Percentiles rank a stretch among this genome's conserved stretches.
Conservation (phyloP, 371 early-diverging fungal genomes). For the Choanephora cucurbitarum region DNA sequence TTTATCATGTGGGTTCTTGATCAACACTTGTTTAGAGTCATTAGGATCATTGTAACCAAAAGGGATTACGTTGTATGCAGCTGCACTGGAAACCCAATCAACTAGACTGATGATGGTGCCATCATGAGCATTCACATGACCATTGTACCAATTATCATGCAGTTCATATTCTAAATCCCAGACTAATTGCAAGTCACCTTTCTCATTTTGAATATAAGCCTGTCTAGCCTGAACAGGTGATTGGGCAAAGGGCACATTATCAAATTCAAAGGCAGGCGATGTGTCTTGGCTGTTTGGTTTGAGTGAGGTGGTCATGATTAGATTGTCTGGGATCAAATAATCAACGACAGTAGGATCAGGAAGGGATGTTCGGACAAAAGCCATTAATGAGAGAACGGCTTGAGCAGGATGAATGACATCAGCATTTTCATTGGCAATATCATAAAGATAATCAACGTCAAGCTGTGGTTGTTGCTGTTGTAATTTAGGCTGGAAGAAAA, state of each 20-base stretch:
- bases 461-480: not conserved
- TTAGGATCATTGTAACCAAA: slow-evolving; percentile 87
- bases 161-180: slow-evolving; percentile 92
- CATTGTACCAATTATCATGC: slow-evolving; percentile 88
- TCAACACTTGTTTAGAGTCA: slow-evolving; percentile 63
- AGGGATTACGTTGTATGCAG: slow-evolving; percentile 83
- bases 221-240: slow-evolving; percentile 56
- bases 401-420: slow-evolving; percentile 26
- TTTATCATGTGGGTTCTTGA: slow-evolving; percentile 73
- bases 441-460: slow-evolving; percentile 9
- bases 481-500: slow-evolving; percentile 14
- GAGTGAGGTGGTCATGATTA: slow-evolving; percentile 12
- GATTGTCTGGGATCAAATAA: slow-evolving; percentile 15
- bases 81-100: slow-evolving; percentile 89
- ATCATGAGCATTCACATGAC: slow-evolving; percentile 76
- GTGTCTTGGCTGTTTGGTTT: slow-evolving; percentile 2
- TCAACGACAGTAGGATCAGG: slow-evolving; percentile 30
- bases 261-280: slow-evolving; percentile 12
- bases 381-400: slow-evolving; percentile 33
- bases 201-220: slow-evolving; percentile 60
- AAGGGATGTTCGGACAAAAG: slow-evolving; percentile 32
- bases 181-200: slow-evolving; percentile 61
- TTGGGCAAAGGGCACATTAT: slow-evolving; percentile 62
- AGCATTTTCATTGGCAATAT: slow-evolving; percentile 10
- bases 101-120: slow-evolving; percentile 74